These are phyloP conservation scores for Acer saccharum DNA, from an alignment of 345 rosid genomes.

Conservation along the genomic window DNA sequence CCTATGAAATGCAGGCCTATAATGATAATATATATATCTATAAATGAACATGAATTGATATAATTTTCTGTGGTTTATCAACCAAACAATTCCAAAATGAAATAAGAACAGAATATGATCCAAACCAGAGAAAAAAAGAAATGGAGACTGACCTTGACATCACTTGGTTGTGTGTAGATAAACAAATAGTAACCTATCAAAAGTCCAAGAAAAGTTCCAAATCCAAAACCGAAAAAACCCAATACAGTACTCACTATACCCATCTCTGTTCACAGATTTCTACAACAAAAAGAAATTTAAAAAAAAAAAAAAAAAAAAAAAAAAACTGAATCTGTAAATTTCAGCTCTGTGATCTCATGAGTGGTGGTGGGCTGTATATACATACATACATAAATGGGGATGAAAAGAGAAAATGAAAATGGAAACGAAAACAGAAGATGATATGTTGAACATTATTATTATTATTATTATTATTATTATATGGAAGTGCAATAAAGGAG, in stretches of 20 bases:
- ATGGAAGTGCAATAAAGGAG: constrained; percentile 23
- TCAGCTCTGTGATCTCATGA: not conserved
- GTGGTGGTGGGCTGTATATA: too few species aligned
- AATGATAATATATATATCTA: not conserved
- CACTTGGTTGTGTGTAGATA: constrained; percentile 64
- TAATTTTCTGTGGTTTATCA: not conserved
- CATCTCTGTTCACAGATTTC: constrained; percentile 37
- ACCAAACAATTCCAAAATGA: not conserved
- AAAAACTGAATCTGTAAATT: not conserved
- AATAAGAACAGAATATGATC: not conserved
- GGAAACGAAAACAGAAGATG: not conserved
- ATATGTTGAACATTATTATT: constrained; percentile 10
- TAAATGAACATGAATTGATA: not conserved
- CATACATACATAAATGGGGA: not conserved
- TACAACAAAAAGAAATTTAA: not conserved
- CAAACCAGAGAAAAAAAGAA: not conserved
- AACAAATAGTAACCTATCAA: constrained; percentile 78
- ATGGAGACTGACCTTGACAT: constrained; percentile 57
- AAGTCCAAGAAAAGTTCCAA: constrained; percentile 77
- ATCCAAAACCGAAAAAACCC: constrained; percentile 71
- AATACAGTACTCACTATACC: constrained; percentile 64
- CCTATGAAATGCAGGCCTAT: not conserved
- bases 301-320: not conserved
- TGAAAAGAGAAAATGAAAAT: too few species aligned
- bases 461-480: not conserved